These are phyloP conservation scores for Ceriops tagal DNA, from an alignment of 345 rosid genomes.

Conservation along the genomic window DNA sequence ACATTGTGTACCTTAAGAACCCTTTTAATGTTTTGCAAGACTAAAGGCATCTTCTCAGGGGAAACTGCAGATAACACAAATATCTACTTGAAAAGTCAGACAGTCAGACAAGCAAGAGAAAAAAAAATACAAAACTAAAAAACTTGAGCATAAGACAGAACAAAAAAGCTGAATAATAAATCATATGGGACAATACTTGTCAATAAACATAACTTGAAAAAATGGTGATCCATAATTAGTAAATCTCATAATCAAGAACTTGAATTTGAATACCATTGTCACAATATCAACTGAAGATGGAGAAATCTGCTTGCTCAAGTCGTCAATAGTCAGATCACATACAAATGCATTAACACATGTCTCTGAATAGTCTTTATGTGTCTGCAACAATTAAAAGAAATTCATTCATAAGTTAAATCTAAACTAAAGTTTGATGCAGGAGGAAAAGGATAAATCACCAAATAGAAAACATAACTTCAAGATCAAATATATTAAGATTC, in stretches of 20 bases:
- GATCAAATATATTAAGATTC: neutral
- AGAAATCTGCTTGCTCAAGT: constrained; percentile 60
- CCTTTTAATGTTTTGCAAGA: constrained; percentile 63
- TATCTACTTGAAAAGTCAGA: constrained; percentile 76
- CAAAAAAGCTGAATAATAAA: neutral
- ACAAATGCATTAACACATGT: constrained; percentile 53
- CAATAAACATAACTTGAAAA: constrained; percentile 5
- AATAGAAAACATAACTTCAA: neutral
- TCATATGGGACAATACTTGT: neutral
- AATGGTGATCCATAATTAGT: neutral
- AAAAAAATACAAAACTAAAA: constrained; percentile 6
- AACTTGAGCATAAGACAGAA: constrained; percentile 7
- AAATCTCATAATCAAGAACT: constrained; percentile 9
- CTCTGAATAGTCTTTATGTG: constrained; percentile 72
- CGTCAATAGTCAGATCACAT: constrained; percentile 79
- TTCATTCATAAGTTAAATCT: constrained; percentile 3
- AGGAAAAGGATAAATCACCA: neutral
- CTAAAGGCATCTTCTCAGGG: constrained; percentile 84
- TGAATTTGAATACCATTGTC: constrained; percentile 65
- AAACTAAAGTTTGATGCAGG: constrained; percentile 1
- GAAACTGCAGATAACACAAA: constrained; percentile 92
- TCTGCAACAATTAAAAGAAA: constrained; percentile 41
- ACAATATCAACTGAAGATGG: constrained; percentile 81
- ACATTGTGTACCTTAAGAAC: constrained; percentile 62
- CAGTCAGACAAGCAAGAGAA: constrained; percentile 13